Evolutionary conservation across 768 basidiomycete genomes (phyloP), one percentile per base, ranked within the genome.

Genomic region (Podaxis rugospora): DNA sequence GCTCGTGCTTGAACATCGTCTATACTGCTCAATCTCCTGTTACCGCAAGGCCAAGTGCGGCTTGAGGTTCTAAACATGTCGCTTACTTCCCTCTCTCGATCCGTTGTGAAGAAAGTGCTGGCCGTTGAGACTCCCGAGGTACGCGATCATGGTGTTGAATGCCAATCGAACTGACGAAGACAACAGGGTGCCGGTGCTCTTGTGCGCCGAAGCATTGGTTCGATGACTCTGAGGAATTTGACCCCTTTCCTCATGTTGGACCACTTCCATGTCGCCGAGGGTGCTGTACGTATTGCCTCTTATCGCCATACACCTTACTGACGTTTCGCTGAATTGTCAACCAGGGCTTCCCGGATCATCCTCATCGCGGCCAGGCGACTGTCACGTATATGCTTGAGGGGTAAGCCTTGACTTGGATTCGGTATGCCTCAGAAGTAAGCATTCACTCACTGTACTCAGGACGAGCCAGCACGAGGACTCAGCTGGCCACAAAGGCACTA

Each of bases 191-290:
- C 75, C 2, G 93, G 93, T 5, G 95, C 90, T 16, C 77, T 80
- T 54, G 96, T 98, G 21, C 82, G 94, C 61, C 80, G 96, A 52
- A 91, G 89, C 44, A 97, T 98, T 64, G 96, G 96, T 5, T 82
- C 86, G 3, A 75, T 77, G 72, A 77, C 71, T 49, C 77, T 98
- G 39, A 80, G 87, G 53, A 97, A 95, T 70, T 74, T 97, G 42
- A 88, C 89, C 0, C 95, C 95, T 0, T 98, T 98, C 80, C 79
- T 98, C 56, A 87, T 98, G 90, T 76, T 92, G 10, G 90, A 93
- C 69, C 88, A 95, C 68, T 93, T 93, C 69, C 84, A 87, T 66
- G 81, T 90, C 58, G 72, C 76, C 0, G 72, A 83, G 68, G 90
- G 90, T 51, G 88, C 88, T 6, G 90, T 90, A 67, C 60, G 86